Percentiles rank a stretch among this genome's conserved stretches.
phyloP scores from a whole-genome alignment of 179 eudicot genomes.

The Drosera spatulata region DNA sequence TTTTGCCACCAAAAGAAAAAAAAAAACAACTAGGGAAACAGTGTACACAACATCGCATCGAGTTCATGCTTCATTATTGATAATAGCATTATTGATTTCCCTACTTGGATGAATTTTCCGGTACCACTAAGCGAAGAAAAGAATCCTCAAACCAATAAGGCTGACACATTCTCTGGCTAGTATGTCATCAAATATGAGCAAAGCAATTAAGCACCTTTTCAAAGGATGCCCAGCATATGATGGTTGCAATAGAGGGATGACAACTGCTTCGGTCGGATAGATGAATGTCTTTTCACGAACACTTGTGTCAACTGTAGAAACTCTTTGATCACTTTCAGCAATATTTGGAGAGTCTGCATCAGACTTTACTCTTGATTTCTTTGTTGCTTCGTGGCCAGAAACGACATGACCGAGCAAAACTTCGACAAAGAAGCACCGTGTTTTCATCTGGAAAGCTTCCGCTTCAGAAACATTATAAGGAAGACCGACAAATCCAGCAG shows the following conservation, averaged over 20 bases:
- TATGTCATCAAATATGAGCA: not conserved
- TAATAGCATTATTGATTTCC: no score
- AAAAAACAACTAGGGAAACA: no score
- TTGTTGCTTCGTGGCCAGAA: constrained; percentile 31
- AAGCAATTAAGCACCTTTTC: constrained; percentile 43
- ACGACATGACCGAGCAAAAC: constrained; percentile 62
- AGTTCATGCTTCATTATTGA: no score
- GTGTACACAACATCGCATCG: no score
- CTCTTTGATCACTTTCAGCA: constrained; percentile 27
- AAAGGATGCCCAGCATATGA: constrained; percentile 76
- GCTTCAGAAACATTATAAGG: constrained; percentile 43
- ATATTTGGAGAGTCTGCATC: constrained; percentile 22
- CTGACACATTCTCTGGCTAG: no score
- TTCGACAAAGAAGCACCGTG: constrained; percentile 72
- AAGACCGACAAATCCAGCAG: constrained; percentile 61
- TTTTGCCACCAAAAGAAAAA: no score
- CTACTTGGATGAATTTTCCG: no score
- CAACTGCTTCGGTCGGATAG: constrained; percentile 82
- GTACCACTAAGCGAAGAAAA: no score
- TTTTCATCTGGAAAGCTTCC: constrained; percentile 54
- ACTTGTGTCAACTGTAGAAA: constrained; percentile 24
- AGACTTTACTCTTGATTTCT: constrained; percentile 18
- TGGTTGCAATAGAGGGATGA: constrained; percentile 80
- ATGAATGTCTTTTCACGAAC: constrained; percentile 60
- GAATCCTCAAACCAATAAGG: no score